Evolutionary conservation across 2,329 filamentous ascomycete species (phyloP), one percentile per base, ranked within the genome.

Genomic region (Arthroderma sp.): DNA sequence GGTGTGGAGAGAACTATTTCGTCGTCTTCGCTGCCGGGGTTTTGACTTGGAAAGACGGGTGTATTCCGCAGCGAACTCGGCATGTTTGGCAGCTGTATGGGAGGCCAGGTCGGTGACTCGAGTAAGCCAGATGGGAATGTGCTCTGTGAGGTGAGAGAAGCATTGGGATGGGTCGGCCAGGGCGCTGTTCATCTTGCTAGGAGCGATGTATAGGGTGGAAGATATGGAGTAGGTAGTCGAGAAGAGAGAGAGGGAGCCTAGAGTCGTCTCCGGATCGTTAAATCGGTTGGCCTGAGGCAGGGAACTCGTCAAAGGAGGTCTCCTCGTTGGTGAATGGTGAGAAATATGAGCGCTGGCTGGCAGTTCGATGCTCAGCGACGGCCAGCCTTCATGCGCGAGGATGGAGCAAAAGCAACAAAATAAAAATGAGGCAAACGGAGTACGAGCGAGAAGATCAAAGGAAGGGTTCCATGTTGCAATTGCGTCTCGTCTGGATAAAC

Each of bases 61-160:
- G 64, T 73, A 76, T 25, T 74, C 73, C 53, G 72, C 69, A 15
- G 67, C 67, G 58, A 74, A 76, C 62, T 76, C 73, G 23, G 67
- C 63, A 58, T 74, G 68, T 65, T 71, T 76, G 43, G 66, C 65
- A 13, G 69, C 63, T 0, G 73, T 71, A 61, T 76, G 69, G 5
- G 63, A 59, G 28, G 70, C 67, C n/a, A 77, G 66, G 6, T 74
- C 70, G 19, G 75, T 70, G 39, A 77, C 62, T 55, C 67, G 69
- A 41, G 62, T 64, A 47, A 75, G 70, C 75, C 75, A 77, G n/a
- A 65, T 55, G 13, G 75, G 75, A 15, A 76, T 58, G 58, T 72
- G 75, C 54, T 76, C 72, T 47, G 69, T 64, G 7, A 77, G 67
- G 60, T 71, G 68, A 61, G 71, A 64, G 62, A 77, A 77, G 58